phyloP scores from a whole-genome alignment of 805 yeast species.

The Metschnikowia corniflorae region DNA sequence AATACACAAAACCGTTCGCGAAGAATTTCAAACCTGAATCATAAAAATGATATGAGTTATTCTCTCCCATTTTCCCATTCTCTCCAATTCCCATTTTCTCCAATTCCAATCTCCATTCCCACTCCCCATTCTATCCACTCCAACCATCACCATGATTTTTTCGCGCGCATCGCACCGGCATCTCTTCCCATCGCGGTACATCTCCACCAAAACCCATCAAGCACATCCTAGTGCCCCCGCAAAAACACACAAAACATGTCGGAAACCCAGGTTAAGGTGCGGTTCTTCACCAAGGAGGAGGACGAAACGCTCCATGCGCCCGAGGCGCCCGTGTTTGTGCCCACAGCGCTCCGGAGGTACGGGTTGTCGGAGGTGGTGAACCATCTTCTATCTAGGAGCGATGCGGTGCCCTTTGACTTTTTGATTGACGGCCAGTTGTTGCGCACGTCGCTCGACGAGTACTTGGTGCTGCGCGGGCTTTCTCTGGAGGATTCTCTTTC shows the following conservation, averaged over 20 bases:
- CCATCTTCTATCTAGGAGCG: conserved; percentile 63
- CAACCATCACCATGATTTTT: not conserved
- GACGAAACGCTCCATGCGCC: conserved; percentile 65
- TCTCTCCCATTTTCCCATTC: not conserved
- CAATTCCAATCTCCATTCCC: not conserved
- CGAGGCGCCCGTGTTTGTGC: conserved; percentile 84
- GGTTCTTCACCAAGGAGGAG: conserved; percentile 81
- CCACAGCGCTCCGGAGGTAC: conserved; percentile 78
- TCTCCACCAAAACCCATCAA: conserved; percentile 1
- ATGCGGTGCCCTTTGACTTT: conserved; percentile 87
- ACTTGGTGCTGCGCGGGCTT: conserved; percentile 69
- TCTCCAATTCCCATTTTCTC: not conserved
- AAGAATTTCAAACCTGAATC: too few relatives aligned
- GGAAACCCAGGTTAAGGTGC: conserved; percentile 70
- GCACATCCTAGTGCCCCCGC: not conserved
- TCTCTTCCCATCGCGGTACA: too few relatives aligned
- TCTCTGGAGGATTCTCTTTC: conserved; percentile 77
- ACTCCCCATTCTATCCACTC: not conserved
- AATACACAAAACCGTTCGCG: too few relatives aligned
- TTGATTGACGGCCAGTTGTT: conserved; percentile 80
- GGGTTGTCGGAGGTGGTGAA: conserved; percentile 95
- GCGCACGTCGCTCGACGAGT: conserved; percentile 75
- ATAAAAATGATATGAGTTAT: too few relatives aligned
- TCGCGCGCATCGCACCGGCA: conserved; percentile 8
- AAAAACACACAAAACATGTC: conserved; percentile 13